These are phyloP conservation scores for Pythium guiyangense DNA, from an alignment of 352 stramenopile species.

Conservation along the genomic window DNA sequence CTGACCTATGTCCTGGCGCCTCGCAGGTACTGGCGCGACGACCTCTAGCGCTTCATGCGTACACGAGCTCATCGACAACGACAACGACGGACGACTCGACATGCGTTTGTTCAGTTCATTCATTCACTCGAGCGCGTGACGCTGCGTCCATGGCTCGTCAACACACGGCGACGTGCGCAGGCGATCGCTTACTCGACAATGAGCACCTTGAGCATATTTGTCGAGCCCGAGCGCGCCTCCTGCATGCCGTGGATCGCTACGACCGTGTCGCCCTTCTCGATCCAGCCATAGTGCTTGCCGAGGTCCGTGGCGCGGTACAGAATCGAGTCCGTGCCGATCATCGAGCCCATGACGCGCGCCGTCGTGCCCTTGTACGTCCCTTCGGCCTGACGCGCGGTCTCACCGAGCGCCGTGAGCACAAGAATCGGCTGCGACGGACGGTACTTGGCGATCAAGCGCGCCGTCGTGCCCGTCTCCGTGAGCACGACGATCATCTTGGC, in stretches of 20 bases:
- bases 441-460: slow-evolving; percentile 95
- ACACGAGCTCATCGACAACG: too few species aligned
- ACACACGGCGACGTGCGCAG: too few species aligned
- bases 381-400: slow-evolving; percentile 60
- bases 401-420: slow-evolving; percentile 65
- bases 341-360: slow-evolving; percentile 71
- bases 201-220: slow-evolving; percentile 92
- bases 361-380: slow-evolving; percentile 64
- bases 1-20: too few species aligned
- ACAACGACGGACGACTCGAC: too few species aligned
- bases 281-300: slow-evolving; percentile 85
- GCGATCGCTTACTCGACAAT: slow-evolving; percentile 65
- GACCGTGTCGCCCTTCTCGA: slow-evolving; percentile 84
- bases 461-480: slow-evolving; percentile 93
- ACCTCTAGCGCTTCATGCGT: too few species aligned
- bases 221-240: slow-evolving; percentile 84
- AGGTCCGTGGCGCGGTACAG: slow-evolving; percentile 84
- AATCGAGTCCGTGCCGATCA: slow-evolving; percentile 90
- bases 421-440: slow-evolving; percentile 80
- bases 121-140: too few species aligned
- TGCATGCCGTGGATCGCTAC: slow-evolving; percentile 89
- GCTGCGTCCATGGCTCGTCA: not conserved
- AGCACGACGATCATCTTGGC: slow-evolving; percentile 97
- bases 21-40: too few species aligned
- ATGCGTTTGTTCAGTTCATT: too few species aligned